Evolutionary conservation across 192 early-diverging fungal species (phyloP).

Genomic region (Coemansia sp.): DNA sequence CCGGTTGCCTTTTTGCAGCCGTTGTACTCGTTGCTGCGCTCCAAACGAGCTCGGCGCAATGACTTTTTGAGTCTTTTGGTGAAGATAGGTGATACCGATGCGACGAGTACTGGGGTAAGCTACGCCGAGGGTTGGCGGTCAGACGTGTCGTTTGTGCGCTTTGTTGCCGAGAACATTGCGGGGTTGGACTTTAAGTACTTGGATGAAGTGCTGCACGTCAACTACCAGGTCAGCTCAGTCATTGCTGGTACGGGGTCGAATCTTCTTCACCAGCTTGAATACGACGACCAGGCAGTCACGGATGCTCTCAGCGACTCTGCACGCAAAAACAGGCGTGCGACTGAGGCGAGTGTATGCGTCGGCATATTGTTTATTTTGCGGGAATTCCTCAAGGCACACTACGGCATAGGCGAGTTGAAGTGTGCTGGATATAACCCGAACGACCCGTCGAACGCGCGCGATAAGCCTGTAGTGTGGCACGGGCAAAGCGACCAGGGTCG

Average conservation of each 20-base stretch:
- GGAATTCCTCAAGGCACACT: constrained; percentile 63
- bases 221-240: constrained; percentile 72
- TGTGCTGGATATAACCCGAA: constrained; percentile 57
- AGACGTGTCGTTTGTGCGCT: constrained; percentile 65
- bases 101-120: constrained; percentile 7
- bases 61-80: constrained; percentile 71
- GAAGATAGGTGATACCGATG: constrained; percentile 68
- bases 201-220: constrained; percentile 80
- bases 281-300: background rate
- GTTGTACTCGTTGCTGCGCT: constrained; percentile 70
- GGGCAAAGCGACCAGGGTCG: constrained; percentile 34
- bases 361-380: constrained; percentile 64
- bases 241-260: constrained; percentile 72
- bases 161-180: constrained; percentile 83
- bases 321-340: constrained; percentile 23
- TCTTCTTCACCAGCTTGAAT: constrained; percentile 55
- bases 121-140: constrained; percentile 24
- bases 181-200: constrained; percentile 75
- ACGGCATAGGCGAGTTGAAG: constrained; percentile 58
- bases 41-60: constrained; percentile 69
- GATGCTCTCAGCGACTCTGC: background rate
- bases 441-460: constrained; percentile 53
- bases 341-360: constrained; percentile 63
- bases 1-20: constrained; percentile 62
- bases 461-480: constrained; percentile 61